phyloP scores from a whole-genome alignment of 2,329 filamentous ascomycete genomes.

The Laburnicola sp. region DNA sequence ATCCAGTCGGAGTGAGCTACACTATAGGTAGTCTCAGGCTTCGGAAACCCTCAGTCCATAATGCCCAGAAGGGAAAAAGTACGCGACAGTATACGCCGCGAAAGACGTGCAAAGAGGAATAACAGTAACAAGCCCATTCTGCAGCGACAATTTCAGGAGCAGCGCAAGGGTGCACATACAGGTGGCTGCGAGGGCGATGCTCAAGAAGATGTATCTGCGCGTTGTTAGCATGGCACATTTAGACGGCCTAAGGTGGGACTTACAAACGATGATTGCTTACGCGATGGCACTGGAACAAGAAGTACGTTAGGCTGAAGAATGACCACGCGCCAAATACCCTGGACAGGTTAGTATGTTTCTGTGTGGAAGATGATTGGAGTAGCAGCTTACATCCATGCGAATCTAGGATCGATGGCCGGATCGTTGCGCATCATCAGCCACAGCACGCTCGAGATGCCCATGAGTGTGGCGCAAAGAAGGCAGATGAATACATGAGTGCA shows the following conservation, averaged over 20 bases:
- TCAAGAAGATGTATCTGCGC: conserved; percentile 16
- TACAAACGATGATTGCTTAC: conserved; percentile 14
- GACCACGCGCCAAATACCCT: conserved; percentile 21
- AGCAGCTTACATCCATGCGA: conserved; percentile 20
- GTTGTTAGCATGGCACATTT: conserved; percentile 1
- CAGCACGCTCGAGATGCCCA: conserved; percentile 10
- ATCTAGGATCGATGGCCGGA: conserved; percentile 11
- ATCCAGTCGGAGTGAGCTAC: no score
- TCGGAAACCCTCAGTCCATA: no score
- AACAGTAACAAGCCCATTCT: conserved; percentile 18
- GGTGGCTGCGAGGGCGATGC: conserved; percentile 6
- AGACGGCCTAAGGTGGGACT: background rate
- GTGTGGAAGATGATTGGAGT: background rate
- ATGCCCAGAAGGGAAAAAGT: conserved; percentile 11
- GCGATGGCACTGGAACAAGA: conserved; percentile 14
- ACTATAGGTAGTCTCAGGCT: no score
- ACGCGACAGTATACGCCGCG: conserved; percentile 17
- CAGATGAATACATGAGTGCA: no score
- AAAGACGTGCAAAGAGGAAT: conserved; percentile 22
- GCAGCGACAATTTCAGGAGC: conserved; percentile 14
- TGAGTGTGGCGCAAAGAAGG: no score
- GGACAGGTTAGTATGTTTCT: background rate
- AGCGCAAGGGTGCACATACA: conserved; percentile 14
- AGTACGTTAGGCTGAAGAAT: conserved; percentile 9
- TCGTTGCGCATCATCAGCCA: conserved; percentile 26